Evolutionary conservation across 2,329 filamentous ascomycete species (phyloP).

Genomic region (Rhinocladiella similis): DNA sequence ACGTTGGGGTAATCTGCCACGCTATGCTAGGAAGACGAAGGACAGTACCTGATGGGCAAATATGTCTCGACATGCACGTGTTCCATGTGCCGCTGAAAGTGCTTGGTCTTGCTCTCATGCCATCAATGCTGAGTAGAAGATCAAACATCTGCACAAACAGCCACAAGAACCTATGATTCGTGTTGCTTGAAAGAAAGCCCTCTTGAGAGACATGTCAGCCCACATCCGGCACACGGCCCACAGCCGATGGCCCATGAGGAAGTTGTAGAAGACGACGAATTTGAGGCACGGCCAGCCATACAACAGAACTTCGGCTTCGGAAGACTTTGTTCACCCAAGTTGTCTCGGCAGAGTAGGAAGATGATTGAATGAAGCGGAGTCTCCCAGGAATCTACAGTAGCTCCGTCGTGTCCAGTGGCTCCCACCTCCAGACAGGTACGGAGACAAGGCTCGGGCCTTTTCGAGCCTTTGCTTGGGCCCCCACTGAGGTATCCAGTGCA

Average conservation of each 20-base stretch:
- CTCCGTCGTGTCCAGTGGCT: background rate
- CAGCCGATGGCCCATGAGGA: too few relatives aligned
- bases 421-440: background rate
- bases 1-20: slow-evolving; percentile 7
- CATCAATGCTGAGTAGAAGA: background rate
- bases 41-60: background rate
- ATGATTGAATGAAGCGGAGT: background rate
- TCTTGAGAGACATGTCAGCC: too few relatives aligned
- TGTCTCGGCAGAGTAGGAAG: too few relatives aligned
- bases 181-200: background rate
- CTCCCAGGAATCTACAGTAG: background rate
- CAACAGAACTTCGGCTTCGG: background rate
- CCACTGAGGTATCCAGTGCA: background rate
- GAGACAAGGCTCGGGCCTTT: slow-evolving; percentile 1
- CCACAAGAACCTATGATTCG: background rate
- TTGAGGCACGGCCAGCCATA: background rate
- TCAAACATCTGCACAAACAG: background rate
- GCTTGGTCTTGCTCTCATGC: too few relatives aligned
- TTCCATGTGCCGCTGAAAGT: background rate
- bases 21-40: background rate
- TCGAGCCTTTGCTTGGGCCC: background rate
- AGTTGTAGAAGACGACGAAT: too few relatives aligned
- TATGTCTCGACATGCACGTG: background rate
- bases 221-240: too few relatives aligned
- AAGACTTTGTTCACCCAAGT: too few relatives aligned